Evolutionary conservation across 2,329 filamentous ascomycete species (phyloP).

Genomic region (Alternaria dauci): DNA sequence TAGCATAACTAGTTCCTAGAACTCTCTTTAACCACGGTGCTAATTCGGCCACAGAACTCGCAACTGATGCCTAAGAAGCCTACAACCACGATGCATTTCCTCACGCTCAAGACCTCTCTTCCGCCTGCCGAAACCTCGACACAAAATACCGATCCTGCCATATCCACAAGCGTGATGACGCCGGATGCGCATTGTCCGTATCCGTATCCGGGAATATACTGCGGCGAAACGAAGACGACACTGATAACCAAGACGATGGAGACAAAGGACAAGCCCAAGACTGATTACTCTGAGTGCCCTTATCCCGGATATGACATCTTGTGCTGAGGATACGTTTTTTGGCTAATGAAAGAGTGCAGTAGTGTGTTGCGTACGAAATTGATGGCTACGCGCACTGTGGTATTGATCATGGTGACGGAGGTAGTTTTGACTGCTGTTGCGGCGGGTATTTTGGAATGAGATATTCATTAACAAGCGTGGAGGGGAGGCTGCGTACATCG

Average conservation of each 20-base stretch:
- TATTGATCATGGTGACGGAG: constrained; percentile 11
- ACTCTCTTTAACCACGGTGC: neutral
- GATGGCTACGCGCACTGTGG: neutral
- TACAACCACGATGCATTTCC: neutral
- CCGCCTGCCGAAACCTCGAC: neutral
- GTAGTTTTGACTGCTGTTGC: neutral
- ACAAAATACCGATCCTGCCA: neutral
- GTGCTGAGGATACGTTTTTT: neutral
- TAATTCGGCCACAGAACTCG: neutral
- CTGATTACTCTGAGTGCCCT: neutral
- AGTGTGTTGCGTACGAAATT: neutral
- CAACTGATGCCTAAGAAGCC: neutral
- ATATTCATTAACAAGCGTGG: neutral
- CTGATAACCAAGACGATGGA: neutral
- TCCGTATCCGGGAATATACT: constrained; percentile 37
- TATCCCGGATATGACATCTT: neutral
- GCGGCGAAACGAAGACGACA: constrained; percentile 27
- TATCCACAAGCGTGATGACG: constrained; percentile 17
- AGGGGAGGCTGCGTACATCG: neutral
- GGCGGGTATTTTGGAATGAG: neutral
- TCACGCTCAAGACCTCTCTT: neutral
- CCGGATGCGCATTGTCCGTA: constrained; percentile 40
- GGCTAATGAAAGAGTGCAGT: neutral
- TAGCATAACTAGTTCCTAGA: too few relatives aligned
- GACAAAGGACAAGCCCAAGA: neutral